Conservation (phyloP, 1,139 yeast genomes). For the Nakaseomyces delphensis region DNA sequence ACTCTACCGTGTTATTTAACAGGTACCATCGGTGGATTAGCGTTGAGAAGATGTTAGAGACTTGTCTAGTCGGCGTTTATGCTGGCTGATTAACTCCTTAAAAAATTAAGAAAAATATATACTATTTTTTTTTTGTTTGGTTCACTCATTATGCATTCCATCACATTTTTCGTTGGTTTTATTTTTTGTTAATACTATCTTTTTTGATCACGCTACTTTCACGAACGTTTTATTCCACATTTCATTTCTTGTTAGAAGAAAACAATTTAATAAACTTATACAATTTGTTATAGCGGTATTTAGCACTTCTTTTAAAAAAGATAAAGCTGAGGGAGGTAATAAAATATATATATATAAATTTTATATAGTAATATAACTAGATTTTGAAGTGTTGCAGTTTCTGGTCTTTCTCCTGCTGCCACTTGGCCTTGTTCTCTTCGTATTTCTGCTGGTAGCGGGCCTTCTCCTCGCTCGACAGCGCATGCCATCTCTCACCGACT, state of each 20-base stretch:
- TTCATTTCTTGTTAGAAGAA: too few relatives aligned
- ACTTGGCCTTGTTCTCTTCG: neutral
- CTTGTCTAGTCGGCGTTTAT: conserved; percentile 60
- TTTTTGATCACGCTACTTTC: too few relatives aligned
- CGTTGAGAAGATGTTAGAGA: conserved; percentile 69
- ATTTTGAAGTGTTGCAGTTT: conserved; percentile 4
- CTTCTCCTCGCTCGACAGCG: neutral
- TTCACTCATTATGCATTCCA: too few relatives aligned
- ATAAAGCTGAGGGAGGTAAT: too few relatives aligned
- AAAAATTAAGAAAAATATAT: too few relatives aligned
- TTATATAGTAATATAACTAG: neutral
- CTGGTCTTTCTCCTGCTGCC: conserved; percentile 1
- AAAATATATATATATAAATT: too few relatives aligned
- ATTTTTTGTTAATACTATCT: too few relatives aligned
- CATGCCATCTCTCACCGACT: conserved; percentile 21
- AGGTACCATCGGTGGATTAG: conserved; percentile 87
- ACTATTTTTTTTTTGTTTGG: neutral
- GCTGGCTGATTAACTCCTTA: neutral
- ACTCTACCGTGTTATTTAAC: conserved; percentile 72
- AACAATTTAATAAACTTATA: too few relatives aligned
- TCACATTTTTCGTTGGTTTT: neutral
- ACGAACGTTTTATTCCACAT: too few relatives aligned
- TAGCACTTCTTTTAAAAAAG: too few relatives aligned
- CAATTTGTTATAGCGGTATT: too few relatives aligned
- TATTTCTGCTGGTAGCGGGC: neutral